Conservation (phyloP, 441 rosid genomes). For the Gossypium aridum region DNA sequence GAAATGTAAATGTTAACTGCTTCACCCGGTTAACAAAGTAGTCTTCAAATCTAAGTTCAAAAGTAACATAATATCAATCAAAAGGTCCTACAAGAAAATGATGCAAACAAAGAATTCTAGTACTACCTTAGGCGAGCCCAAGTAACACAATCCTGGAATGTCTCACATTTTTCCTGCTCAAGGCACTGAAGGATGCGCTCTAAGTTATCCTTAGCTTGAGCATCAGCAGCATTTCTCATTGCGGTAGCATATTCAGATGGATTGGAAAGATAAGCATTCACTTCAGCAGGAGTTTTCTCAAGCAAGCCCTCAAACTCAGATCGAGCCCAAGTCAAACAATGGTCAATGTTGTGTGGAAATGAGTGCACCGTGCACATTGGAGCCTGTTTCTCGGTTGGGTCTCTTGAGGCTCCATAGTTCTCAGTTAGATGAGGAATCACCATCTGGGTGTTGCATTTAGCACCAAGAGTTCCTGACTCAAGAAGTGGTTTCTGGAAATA, state of each 20-base stretch:
- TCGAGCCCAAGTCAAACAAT: conserved; percentile 96
- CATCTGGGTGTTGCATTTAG: conserved; percentile 97
- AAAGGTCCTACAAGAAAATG: too few relatives aligned
- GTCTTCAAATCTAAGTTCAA: conserved; percentile 74
- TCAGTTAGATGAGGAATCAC: conserved; percentile 95
- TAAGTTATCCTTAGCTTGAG: conserved; percentile 86
- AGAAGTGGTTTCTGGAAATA: conserved; percentile 98
- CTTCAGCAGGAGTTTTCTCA: conserved; percentile 94
- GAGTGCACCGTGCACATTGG: conserved; percentile 99
- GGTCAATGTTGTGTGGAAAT: conserved; percentile 97
- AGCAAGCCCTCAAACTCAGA: conserved; percentile 97
- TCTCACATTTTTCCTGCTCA: conserved; percentile 67
- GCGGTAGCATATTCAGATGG: too few relatives aligned
- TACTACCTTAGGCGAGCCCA: conserved; percentile 87
- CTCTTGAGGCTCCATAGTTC: conserved; percentile 95
- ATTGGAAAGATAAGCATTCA: conserved; percentile 81
- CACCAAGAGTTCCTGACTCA: conserved; percentile 95
- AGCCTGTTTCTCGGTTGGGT: conserved; percentile 98
- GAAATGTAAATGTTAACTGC: conserved; percentile 82
- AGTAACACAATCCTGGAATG: conserved; percentile 78
- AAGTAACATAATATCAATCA: conserved; percentile 10
- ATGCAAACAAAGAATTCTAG: too few relatives aligned
- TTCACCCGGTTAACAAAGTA: conserved; percentile 82
- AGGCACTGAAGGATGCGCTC: conserved; percentile 86
- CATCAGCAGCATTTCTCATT: conserved; percentile 85